Evolutionary conservation across 2,329 filamentous ascomycete genomes (phyloP).

Genomic region (Ophiostoma sp.): DNA sequence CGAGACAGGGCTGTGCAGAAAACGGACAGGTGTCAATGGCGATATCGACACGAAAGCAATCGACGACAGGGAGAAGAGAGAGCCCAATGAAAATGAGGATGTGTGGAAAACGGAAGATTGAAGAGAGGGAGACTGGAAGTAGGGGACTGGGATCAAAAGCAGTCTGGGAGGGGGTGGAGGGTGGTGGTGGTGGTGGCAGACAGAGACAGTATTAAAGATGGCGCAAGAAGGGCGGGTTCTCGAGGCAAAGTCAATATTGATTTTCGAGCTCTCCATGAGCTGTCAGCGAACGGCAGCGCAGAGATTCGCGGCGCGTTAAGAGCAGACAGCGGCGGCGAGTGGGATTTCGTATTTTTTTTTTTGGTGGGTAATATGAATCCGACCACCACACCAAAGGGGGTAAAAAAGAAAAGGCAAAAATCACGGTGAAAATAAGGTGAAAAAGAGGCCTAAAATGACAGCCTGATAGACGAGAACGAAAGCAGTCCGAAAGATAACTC

Average conservation of each 20-base stretch:
- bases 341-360: constrained; percentile 15
- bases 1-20: background rate
- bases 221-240: constrained; percentile 10
- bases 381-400: constrained; percentile 11
- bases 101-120: constrained; percentile 3
- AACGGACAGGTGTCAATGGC: background rate
- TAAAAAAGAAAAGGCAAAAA: constrained; percentile 5
- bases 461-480: no score
- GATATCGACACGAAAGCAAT: background rate
- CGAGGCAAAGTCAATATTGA: constrained; percentile 23
- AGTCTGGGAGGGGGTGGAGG: constrained; percentile 1
- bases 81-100: constrained; percentile 13
- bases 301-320: constrained; percentile 2
- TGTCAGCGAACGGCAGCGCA: constrained; percentile 6
- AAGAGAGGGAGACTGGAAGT: background rate
- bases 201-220: constrained; percentile 14
- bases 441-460: background rate
- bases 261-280: constrained; percentile 19
- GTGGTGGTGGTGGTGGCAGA: constrained; percentile 3
- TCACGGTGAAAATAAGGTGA: background rate
- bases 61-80: constrained; percentile 15
- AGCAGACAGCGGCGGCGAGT: constrained; percentile 5
- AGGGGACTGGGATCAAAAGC: background rate
- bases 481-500: background rate
- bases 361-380: constrained; percentile 13